These are phyloP conservation scores for Daldinia sp. DNA, from an alignment of 2,329 filamentous ascomycete genomes.

Conservation along the genomic window DNA sequence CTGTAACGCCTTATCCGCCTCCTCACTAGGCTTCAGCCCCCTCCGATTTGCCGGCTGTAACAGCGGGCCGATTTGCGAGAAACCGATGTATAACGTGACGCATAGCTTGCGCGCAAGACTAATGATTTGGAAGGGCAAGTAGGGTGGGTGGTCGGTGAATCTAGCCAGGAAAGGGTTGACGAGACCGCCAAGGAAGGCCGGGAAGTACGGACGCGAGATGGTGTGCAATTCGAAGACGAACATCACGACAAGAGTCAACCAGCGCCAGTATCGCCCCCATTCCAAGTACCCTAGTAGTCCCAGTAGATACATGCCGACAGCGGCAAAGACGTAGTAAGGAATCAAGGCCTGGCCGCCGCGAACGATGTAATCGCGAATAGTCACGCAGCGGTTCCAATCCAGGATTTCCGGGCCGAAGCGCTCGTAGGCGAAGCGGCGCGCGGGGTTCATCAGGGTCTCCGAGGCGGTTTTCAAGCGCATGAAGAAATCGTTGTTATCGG, in stretches of 20 bases:
- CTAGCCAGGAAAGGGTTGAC: conserved; percentile 56
- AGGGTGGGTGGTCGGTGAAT: conserved; percentile 61
- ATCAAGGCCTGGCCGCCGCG: conserved; percentile 66
- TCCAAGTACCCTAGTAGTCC: conserved; percentile 73
- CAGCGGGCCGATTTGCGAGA: conserved; percentile 80
- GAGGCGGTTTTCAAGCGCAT: conserved; percentile 83
- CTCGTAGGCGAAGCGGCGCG: conserved; percentile 86
- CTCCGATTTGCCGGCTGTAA: conserved; percentile 53
- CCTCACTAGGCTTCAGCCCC: conserved; percentile 37
- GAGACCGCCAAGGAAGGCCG: conserved; percentile 52
- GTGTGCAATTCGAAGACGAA: conserved; percentile 65
- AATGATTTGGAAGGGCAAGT: conserved; percentile 87
- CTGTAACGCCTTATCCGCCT: conserved; percentile 60
- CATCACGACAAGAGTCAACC: conserved; percentile 63
- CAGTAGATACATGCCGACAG: conserved; percentile 66
- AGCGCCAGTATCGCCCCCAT: conserved; percentile 72
- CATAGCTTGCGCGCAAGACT: conserved; percentile 77
- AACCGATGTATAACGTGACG: conserved; percentile 82
- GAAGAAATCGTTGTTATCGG: conserved; percentile 63
- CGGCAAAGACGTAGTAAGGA: conserved; percentile 68
- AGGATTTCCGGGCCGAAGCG: conserved; percentile 80
- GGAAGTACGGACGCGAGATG: conserved; percentile 63
- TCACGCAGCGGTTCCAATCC: conserved; percentile 70
- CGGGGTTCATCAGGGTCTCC: conserved; percentile 81
- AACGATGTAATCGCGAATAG: conserved; percentile 76